A percentile compares a stretch with the other conserved stretches of the same genome.
Evolutionary conservation across 2,329 filamentous ascomycete species (phyloP).

Genomic region (Daldinia sp.): DNA sequence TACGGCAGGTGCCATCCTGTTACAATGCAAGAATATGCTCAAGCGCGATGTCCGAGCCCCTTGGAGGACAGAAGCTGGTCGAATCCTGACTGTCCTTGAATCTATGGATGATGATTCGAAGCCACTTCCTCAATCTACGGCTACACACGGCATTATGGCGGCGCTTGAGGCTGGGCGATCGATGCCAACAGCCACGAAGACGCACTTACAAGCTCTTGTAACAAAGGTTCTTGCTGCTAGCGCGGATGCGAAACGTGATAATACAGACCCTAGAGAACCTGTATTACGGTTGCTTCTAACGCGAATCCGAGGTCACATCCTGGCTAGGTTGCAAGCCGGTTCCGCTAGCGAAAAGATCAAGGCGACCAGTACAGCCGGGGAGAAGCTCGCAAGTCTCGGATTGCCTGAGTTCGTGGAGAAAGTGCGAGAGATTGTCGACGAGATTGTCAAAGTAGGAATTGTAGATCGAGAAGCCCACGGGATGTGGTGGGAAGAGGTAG

Average conservation of each 20-base stretch:
- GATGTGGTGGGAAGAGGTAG: constrained; percentile 74
- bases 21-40: constrained; percentile 84
- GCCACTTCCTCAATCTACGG: constrained; percentile 55
- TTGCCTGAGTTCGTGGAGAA: constrained; percentile 77
- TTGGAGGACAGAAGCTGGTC: constrained; percentile 77
- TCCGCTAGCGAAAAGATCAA: constrained; percentile 76
- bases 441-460: constrained; percentile 68
- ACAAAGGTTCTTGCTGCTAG: constrained; percentile 63
- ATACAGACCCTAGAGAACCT: constrained; percentile 60
- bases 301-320: constrained; percentile 71
- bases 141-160: constrained; percentile 68
- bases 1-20: constrained; percentile 75
- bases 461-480: constrained; percentile 75
- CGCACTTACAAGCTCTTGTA: constrained; percentile 65
- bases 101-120: constrained; percentile 56
- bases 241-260: constrained; percentile 53
- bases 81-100: constrained; percentile 75
- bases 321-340: constrained; percentile 69
- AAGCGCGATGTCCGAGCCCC: constrained; percentile 80
- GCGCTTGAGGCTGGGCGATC: constrained; percentile 68
- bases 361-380: constrained; percentile 72
- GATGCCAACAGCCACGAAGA: constrained; percentile 71
- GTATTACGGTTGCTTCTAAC: constrained; percentile 73
- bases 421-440: constrained; percentile 74
- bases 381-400: constrained; percentile 73